Conservation (phyloP, 192 early-diverging fungal species). For the Coemansia asiatica region DNA sequence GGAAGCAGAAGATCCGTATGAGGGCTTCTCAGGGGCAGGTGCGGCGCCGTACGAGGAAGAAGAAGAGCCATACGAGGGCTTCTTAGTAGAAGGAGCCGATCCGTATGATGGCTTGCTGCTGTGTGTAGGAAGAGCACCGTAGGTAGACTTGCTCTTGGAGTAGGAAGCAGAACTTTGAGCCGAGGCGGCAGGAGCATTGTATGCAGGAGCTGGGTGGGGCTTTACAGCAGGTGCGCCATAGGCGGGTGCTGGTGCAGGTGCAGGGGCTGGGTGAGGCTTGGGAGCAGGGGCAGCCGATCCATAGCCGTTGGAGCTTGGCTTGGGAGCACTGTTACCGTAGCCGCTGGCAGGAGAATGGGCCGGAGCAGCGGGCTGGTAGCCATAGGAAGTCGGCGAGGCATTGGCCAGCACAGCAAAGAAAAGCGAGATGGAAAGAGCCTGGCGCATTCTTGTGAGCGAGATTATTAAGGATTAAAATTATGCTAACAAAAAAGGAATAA, state of each 20-base stretch:
- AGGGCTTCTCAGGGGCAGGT: constrained; percentile 15
- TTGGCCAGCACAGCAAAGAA: constrained; percentile 23
- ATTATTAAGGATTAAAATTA: neutral
- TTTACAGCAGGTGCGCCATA: neutral
- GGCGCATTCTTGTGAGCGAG: constrained; percentile 9
- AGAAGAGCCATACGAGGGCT: constrained; percentile 11
- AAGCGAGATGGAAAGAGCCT: constrained; percentile 30
- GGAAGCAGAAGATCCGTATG: neutral
- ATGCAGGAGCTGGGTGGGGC: constrained; percentile 11
- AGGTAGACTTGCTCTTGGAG: constrained; percentile 4
- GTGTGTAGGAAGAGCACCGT: neutral
- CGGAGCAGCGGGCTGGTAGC: constrained; percentile 6
- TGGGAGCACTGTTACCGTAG: constrained; percentile 4
- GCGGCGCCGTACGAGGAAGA: constrained; percentile 6
- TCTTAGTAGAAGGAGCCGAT: neutral
- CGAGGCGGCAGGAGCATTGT: neutral
- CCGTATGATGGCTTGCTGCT: constrained; percentile 2
- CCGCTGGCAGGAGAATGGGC: neutral
- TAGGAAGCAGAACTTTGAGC: neutral
- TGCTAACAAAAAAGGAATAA: neutral
- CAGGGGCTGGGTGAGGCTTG: constrained; percentile 5
- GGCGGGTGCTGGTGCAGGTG: constrained; percentile 9
- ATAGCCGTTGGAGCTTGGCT: neutral
- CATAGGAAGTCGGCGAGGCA: constrained; percentile 5
- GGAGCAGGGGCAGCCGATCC: constrained; percentile 2